Conservation (phyloP, 306 rosid species). For the Prunus persica region DNA sequence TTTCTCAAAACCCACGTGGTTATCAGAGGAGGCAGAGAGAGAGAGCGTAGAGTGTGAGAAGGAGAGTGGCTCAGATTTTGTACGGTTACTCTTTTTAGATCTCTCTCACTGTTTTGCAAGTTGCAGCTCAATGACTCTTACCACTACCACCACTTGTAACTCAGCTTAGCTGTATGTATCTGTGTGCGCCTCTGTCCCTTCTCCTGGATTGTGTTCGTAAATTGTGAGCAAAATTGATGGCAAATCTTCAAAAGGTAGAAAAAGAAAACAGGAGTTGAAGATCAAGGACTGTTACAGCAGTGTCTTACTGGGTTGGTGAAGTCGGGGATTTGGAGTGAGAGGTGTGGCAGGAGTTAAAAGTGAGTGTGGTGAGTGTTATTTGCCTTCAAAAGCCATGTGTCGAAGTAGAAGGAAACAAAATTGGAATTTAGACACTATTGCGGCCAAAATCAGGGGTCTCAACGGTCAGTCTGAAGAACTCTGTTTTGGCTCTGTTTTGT, state of each 20-base stretch:
- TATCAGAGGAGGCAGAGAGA: background rate
- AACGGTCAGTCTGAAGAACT: too few relatives aligned
- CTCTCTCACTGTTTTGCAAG: background rate
- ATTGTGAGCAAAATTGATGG: background rate
- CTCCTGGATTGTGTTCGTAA: background rate
- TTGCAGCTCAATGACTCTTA: background rate
- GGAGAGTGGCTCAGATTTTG: background rate
- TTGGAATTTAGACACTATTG: too few relatives aligned
- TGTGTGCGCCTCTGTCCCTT: background rate
- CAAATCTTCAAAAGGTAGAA: background rate
- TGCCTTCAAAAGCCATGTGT: too few relatives aligned
- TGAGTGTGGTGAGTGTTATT: too few relatives aligned
- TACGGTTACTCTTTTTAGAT: constrained; percentile 3
- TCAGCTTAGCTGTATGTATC: background rate
- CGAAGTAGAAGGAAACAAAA: too few relatives aligned
- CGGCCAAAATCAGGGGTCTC: too few relatives aligned
- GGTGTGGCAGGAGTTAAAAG: too few relatives aligned
- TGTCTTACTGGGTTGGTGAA: background rate
- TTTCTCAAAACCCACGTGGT: constrained; percentile 29
- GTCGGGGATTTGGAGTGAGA: too few relatives aligned
- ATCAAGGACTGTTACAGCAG: background rate
- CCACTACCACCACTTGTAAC: background rate
- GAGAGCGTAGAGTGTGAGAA: background rate
- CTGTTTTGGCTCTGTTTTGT: too few relatives aligned
- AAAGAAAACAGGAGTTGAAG: background rate